phyloP scores from a whole-genome alignment of 2,329 filamentous ascomycete species.

The Fusarium aywerte region DNA sequence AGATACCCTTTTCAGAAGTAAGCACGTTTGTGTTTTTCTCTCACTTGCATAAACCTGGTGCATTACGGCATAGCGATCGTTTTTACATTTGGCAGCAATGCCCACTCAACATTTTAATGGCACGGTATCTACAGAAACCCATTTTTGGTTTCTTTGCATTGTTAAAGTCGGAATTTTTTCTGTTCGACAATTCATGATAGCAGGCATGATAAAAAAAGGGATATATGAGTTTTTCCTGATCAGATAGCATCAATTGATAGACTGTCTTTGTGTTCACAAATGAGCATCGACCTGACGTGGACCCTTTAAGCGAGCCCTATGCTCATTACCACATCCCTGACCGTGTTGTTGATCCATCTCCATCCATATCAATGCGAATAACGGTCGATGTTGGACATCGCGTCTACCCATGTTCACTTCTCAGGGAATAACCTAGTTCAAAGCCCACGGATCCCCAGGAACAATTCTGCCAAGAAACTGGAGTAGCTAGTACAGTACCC shows the following conservation, averaged over 20 bases:
- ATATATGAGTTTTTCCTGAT: conserved; percentile 10
- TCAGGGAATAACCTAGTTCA: neutral
- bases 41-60: conserved; percentile 36
- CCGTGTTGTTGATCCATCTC: conserved; percentile 3
- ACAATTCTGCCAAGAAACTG: neutral
- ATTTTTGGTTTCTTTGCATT: conserved; percentile 6
- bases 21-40: conserved; percentile 29
- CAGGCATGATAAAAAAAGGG: conserved; percentile 17
- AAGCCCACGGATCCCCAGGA: neutral
- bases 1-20: conserved; percentile 41
- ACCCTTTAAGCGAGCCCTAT: neutral
- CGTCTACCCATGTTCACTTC: neutral
- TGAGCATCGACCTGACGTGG: neutral
- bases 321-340: neutral
- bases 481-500: neutral
- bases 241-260: conserved; percentile 28
- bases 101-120: conserved; percentile 14
- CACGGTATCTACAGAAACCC: neutral
- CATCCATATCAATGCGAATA: neutral
- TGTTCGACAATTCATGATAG: conserved; percentile 18
- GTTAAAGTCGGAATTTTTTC: neutral
- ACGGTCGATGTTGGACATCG: neutral
- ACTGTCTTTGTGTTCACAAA: conserved; percentile 8
- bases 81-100: conserved; percentile 27
- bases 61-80: conserved; percentile 32